Conservation (phyloP, 768 basidiomycete species). For the Cantharellus cinnabarinus region DNA sequence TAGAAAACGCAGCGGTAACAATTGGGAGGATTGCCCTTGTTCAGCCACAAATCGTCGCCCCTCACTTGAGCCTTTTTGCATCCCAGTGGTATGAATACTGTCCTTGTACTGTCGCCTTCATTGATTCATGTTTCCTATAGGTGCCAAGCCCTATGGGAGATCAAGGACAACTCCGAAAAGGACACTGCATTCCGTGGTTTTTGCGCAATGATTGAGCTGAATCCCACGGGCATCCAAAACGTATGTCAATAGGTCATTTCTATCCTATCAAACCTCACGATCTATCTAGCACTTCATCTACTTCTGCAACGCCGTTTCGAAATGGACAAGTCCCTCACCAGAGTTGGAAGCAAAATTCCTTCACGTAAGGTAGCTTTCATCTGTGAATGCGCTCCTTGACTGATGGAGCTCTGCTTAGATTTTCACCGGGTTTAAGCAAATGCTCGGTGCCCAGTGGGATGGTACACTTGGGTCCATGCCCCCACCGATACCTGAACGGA, state of each 20-base stretch:
- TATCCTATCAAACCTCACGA: background rate
- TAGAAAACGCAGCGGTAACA: constrained; percentile 96
- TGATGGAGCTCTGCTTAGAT: constrained; percentile 22
- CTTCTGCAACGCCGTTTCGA: constrained; percentile 96
- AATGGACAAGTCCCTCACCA: constrained; percentile 82
- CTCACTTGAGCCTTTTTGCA: constrained; percentile 75
- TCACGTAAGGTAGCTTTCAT: constrained; percentile 16
- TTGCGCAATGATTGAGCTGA: constrained; percentile 85
- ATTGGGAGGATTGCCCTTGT: constrained; percentile 91
- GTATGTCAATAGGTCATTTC: constrained; percentile 23
- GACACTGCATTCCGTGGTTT: constrained; percentile 96
- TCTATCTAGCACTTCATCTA: constrained; percentile 59
- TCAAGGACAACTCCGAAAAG: constrained; percentile 98
- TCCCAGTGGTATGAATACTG: constrained; percentile 46
- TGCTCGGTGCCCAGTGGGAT: constrained; percentile 71
- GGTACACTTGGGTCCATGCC: constrained; percentile 70
- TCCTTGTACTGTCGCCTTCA: background rate
- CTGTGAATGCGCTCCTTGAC: background rate
- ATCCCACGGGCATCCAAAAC: constrained; percentile 85
- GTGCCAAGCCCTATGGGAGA: constrained; percentile 90
- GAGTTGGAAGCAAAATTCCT: constrained; percentile 92
- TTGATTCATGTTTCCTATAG: background rate
- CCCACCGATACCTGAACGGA: constrained; percentile 67
- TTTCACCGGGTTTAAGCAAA: constrained; percentile 73
- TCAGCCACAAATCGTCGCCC: constrained; percentile 75